Evolutionary conservation across 768 basidiomycete species (phyloP), one percentile per base, ranked within the genome.

Genomic region (Mycena filopes): DNA sequence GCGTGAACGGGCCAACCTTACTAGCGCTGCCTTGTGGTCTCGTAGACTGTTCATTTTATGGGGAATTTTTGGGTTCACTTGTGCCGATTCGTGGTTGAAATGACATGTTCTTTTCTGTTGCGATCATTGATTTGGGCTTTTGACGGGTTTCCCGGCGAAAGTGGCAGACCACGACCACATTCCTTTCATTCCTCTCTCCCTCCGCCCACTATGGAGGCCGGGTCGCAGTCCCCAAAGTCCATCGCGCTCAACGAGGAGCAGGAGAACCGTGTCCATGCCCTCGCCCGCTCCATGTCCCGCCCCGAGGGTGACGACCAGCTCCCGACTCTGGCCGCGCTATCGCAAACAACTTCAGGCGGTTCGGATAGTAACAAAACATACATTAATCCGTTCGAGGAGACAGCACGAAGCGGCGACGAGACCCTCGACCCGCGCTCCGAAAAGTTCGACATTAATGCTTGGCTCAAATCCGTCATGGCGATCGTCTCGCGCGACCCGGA

Each of bases 371-470:
- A 60, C 41, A 60, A 59, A 8, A 69, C 58, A 43, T 33, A 31
- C n/a, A 18, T 54, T 54, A 70, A 74, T 70, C 62, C 66, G 68
- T 56, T 79, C 76, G 60, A 73, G 13, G 75, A 73, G 40, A 55
- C 69, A 11, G 55, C 69, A 11, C 55, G 69, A 36, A n/a, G n/a
- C n/a, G 78, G 72, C 55, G 73, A 56, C 70, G 73, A 69, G 26
- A 60, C 28, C 8, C 71, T 80, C 53, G 77, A 81, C 66, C 81
- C 81, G 16, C 75, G 70, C 51, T 77, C 76, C 0, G 65, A 66
- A 13, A 73, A 73, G 63, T 82, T 82, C 55, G 73, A 80, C 56
- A 73, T 74, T 15, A 63, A 70, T 41, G 72, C 67, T 40, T 82
- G 79, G 77, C 73, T 76, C 40, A 73, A 74, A 47, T 69, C 68